A percentile compares a stretch with the other conserved stretches of the same genome.
Conservation (phyloP, 768 basidiomycete genomes). For the Neoboletus subvelutipes region DNA sequence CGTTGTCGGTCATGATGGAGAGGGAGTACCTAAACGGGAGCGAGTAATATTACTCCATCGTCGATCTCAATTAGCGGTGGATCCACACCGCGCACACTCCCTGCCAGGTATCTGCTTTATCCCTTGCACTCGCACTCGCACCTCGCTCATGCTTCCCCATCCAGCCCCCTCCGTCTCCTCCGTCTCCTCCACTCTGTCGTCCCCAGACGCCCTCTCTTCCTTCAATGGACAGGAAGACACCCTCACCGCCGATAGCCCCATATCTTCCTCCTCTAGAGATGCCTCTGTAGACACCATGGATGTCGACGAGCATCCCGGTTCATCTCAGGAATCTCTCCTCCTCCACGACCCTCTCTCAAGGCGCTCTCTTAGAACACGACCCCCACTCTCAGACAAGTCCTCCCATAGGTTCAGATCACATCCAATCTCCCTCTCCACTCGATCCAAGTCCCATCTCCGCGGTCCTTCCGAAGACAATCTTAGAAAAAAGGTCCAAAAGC, state of each 20-base stretch:
- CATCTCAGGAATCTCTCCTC: constrained; percentile 29
- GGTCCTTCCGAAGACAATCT: constrained; percentile 27
- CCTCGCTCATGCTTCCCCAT: constrained; percentile 13
- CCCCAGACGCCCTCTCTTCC: constrained; percentile 30
- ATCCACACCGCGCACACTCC: not conserved
- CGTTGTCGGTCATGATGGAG: constrained; percentile 38
- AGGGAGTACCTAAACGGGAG: constrained; percentile 11
- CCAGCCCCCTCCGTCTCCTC: constrained; percentile 22
- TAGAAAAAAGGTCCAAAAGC: constrained; percentile 29
- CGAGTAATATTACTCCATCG: not conserved
- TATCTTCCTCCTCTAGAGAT: constrained; percentile 35
- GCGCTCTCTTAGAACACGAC: constrained; percentile 30
- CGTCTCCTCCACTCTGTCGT: constrained; percentile 32
- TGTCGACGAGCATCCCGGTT: constrained; percentile 21
- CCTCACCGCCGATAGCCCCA: constrained; percentile 29
- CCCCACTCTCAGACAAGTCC: constrained; percentile 23
- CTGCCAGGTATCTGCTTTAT: constrained; percentile 15
- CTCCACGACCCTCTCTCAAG: constrained; percentile 22
- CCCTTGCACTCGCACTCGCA: not conserved
- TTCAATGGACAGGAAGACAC: constrained; percentile 33
- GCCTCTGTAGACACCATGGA: constrained; percentile 32
- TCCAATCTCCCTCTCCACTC: constrained; percentile 25
- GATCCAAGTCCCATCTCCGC: constrained; percentile 25
- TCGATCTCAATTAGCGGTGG: constrained; percentile 4
- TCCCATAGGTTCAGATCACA: constrained; percentile 25